A percentile compares a stretch with the other conserved stretches of the same genome.
Evolutionary conservation across 352 stramenopile species (phyloP).

Genomic region (Globisporangium acanthophoron): DNA sequence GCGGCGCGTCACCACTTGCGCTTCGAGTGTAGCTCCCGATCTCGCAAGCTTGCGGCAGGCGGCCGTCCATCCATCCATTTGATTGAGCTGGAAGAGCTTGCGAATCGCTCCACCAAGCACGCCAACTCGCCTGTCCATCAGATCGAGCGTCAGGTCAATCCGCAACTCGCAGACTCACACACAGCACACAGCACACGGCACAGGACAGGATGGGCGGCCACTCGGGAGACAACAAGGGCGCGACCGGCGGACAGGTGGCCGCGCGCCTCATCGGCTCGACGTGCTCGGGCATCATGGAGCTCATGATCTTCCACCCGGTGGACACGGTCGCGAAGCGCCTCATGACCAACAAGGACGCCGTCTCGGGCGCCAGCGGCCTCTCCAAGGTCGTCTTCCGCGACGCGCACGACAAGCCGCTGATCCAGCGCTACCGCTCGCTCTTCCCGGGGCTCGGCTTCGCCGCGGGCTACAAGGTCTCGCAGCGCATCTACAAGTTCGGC

Average conservation of each 20-base stretch:
- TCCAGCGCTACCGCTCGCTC: constrained; percentile 81
- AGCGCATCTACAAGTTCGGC: constrained; percentile 97
- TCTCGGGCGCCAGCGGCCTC: constrained; percentile 42
- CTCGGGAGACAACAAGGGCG: constrained; percentile 33
- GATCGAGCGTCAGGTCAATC: constrained; percentile 2
- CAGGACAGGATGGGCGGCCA: constrained; percentile 36
- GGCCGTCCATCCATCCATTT: too few species aligned
- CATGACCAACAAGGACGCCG: constrained; percentile 88
- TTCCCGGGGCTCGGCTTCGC: constrained; percentile 92
- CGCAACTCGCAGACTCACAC: constrained; percentile 10
- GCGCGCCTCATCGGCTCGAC: constrained; percentile 89
- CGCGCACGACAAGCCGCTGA: constrained; percentile 66
- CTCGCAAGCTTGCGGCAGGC: neutral
- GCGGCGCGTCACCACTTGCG: neutral
- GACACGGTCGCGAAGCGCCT: constrained; percentile 94
- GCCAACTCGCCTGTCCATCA: neutral
- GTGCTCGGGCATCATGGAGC: constrained; percentile 89
- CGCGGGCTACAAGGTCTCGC: constrained; percentile 94
- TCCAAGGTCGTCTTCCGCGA: constrained; percentile 89
- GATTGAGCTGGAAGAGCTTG: neutral
- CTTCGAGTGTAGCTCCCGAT: constrained; percentile 1
- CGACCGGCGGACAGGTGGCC: constrained; percentile 41
- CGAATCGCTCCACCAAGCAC: neutral
- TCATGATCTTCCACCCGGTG: constrained; percentile 94
- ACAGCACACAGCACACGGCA: constrained; percentile 6